Evolutionary conservation across 2,329 filamentous ascomycete genomes (phyloP), one percentile per base, ranked within the genome.

Genomic region (Emmonsiellopsis sp.): DNA sequence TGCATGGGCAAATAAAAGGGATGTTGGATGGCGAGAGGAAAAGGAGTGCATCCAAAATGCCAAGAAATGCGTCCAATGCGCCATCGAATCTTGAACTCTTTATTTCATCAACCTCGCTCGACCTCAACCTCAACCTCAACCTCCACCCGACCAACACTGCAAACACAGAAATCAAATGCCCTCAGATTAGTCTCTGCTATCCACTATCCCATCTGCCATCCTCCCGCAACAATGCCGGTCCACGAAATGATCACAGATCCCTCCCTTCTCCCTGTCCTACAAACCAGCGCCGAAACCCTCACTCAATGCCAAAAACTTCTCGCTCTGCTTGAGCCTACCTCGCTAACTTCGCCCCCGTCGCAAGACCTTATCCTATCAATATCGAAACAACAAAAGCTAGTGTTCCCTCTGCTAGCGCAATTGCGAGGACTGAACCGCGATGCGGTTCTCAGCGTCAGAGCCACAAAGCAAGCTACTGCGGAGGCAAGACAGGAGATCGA

Each of bases 401-500:
- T 97, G 2, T 82, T 86, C 60, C 85, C 89, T 53, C 85, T 88
- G 62, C 80, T 95, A 8, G 83, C 88, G 1, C 85, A 88, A 59
- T 78, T 95, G 14, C 87, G 92, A 53, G 87, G 87, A 10, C 77
- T 93, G 32, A 92, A 96, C 67, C 84, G 93, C 32, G 80, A 86
- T 58, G 89, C 90, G 8, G 83, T 91, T 59, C 80, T 95, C 61
- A 79, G 83, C 33, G 88, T 90, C 33, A 84, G 93, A 59, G 83
- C 89, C 61, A 95, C 91, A 11, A 97, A 97, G 69, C 78, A 86
- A 51, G 77, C 83, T 61, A 97, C 93, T 0, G 86, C 88, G 33
- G 89, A 95, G 68, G 87, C 87, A 48, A 83, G 91, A 48, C 87
- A 92, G 63, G 89, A 95, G 71, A 89, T 97, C 58, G 93, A 98